Evolutionary conservation across 257 asterid species (phyloP).

Genomic region (Eucommia ulmoides): DNA sequence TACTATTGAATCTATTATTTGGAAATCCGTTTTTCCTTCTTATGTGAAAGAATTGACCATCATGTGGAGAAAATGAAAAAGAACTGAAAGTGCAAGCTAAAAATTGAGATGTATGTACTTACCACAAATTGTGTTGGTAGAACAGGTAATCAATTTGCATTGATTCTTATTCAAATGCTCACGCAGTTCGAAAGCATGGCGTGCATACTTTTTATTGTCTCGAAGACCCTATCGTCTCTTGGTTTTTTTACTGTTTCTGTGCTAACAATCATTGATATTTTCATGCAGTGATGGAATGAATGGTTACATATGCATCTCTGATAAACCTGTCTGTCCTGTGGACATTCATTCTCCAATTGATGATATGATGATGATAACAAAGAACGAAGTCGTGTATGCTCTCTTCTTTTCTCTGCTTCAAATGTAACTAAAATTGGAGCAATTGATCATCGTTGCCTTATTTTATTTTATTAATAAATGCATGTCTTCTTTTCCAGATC

Average conservation of each 20-base stretch:
- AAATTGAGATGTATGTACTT: background rate
- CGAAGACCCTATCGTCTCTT: too few species aligned
- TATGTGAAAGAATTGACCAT: too few species aligned
- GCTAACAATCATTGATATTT: slow-evolving; percentile 2
- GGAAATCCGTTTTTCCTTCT: too few species aligned
- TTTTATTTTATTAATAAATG: background rate
- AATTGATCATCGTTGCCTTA: background rate
- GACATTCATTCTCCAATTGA: slow-evolving; percentile 30
- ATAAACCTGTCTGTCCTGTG: slow-evolving; percentile 30
- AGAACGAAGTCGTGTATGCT: slow-evolving; percentile 43
- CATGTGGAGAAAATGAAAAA: too few species aligned
- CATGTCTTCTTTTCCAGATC: slow-evolving; percentile 22
- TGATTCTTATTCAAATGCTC: too few species aligned
- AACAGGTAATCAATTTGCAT: background rate
- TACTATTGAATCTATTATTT: too few species aligned
- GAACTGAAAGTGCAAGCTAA: background rate
- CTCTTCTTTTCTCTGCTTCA: background rate
- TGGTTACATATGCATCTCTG: slow-evolving; percentile 34
- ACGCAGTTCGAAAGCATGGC: too few species aligned
- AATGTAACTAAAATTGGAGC: background rate
- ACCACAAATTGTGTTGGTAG: background rate
- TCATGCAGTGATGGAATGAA: slow-evolving; percentile 50
- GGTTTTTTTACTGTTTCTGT: too few species aligned
- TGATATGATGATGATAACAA: slow-evolving; percentile 26
- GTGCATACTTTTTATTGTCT: too few species aligned